Base-by-base conservation (phyloP, 1,284 basidiomycete genomes). In the Ustilago hordei region DNA sequence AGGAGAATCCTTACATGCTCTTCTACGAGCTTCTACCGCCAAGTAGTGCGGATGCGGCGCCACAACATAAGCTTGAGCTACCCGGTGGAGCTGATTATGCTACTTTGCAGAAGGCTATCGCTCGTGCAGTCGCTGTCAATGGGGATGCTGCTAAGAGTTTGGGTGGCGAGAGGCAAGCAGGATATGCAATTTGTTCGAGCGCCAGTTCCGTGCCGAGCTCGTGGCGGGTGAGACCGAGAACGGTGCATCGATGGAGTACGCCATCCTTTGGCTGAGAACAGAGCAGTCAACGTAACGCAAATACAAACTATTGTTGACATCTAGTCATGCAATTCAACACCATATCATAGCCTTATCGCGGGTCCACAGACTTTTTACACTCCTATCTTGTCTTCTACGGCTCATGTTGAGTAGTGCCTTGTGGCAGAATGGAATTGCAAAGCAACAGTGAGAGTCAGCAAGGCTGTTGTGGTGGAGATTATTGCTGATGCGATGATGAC, bases 1-100 rank as follows among this genome's bases (percentile, higher is more conserved):
- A 64, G 35, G 81, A 85, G 57, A 85, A 85, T 36, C 82, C 84
- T 17, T 85, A 81, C 43, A 71, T 86, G 78, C 73, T 85, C 38
- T 83, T 86, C 47, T 86, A 85, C 68, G 79, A 85, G 55, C 55
- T 69, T 8, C 45, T 75, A 47, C 67, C 72, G 5, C 15, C 43
- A 32, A 41, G 48, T 13, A 12, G 15, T 35, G n/a, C 19, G 28
- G 38, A 12, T 55, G 31, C 23, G 17, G 41, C 41, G 8, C 52
- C 61, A 43, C 35, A 69, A 31, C 57, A 32, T 1, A 47, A 50
- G 50, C 28, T 74, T 12, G 39, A 69, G 36, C 8, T 74, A 35
- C 63, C 65, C 8, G 43, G 63, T 5, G 62, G 52, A 12, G 55
- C 63, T 3, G 63, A 65, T 15, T 74, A 69, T 43, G 66, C 66